Conservation (phyloP, 441 rosid species). For the Populus hybrid region DNA sequence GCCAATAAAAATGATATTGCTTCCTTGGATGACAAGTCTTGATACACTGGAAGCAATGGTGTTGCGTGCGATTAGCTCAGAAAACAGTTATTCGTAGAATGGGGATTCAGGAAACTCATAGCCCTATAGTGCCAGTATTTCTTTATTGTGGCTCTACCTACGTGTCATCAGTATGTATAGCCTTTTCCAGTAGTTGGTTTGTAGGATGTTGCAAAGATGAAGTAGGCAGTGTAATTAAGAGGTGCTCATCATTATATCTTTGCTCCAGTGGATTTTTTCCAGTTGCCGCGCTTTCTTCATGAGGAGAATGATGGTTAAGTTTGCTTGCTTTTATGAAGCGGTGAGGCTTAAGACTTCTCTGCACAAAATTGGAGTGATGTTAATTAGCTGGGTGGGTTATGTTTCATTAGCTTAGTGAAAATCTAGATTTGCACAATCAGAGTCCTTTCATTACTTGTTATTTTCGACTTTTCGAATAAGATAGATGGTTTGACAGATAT, state of each 20-base stretch:
- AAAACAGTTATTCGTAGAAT: background rate
- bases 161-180: conserved; percentile 22
- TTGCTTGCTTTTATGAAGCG: background rate
- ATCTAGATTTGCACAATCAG: conserved; percentile 16
- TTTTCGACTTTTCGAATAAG: conserved; percentile 13
- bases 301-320: conserved; percentile 7
- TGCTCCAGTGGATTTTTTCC: background rate
- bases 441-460: background rate
- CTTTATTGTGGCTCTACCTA: conserved; percentile 16
- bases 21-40: conserved; percentile 43
- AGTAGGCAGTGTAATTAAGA: conserved; percentile 21
- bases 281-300: background rate
- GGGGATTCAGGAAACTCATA: conserved; percentile 6
- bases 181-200: conserved; percentile 14
- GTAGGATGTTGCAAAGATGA: conserved; percentile 19
- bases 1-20: conserved; percentile 44
- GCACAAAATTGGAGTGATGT: conserved; percentile 13
- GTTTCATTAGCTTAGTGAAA: background rate
- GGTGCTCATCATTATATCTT: conserved; percentile 9
- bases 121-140: conserved; percentile 9
- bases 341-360: conserved; percentile 13
- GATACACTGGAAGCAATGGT: conserved; percentile 18
- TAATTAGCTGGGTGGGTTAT: conserved; percentile 14
- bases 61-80: background rate
- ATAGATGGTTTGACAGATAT: background rate